Conservation (phyloP, 805 yeast genomes). For the Metahyphopichia silvanorum region DNA sequence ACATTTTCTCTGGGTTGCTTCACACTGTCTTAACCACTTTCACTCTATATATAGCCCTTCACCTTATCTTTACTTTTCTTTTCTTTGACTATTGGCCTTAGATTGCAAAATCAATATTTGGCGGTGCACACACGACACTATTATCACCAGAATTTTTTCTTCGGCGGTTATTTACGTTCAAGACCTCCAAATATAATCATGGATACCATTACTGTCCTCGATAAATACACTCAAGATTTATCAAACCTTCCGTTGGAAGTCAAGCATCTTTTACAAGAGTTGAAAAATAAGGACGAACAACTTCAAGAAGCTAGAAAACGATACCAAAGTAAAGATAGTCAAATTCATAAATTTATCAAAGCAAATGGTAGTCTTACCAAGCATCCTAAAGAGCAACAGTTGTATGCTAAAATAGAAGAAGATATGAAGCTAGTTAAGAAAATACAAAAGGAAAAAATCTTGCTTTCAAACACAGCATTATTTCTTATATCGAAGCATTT, state of each 20-base stretch:
- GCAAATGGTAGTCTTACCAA: slow-evolving; percentile 78
- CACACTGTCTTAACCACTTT: too few species aligned
- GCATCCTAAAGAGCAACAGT: slow-evolving; percentile 74
- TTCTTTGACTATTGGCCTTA: too few species aligned
- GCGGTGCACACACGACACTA: too few species aligned
- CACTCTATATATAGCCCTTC: too few species aligned
- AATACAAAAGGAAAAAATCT: slow-evolving; percentile 74
- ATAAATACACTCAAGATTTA: slow-evolving; percentile 54
- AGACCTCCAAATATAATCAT: slow-evolving; percentile 37
- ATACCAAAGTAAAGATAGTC: slow-evolving; percentile 69
- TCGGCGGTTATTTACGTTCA: background rate
- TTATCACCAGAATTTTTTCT: too few species aligned
- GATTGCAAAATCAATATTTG: too few species aligned
- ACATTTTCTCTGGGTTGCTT: too few species aligned
- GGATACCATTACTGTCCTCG: slow-evolving; percentile 82
- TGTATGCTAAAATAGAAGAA: slow-evolving; percentile 63
- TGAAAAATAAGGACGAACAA: slow-evolving; percentile 64
- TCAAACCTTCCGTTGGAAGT: slow-evolving; percentile 88
- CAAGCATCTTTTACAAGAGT: slow-evolving; percentile 74
- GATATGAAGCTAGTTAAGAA: slow-evolving; percentile 58
- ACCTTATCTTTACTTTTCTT: too few species aligned
- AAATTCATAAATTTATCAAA: slow-evolving; percentile 76
- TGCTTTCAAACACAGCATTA: slow-evolving; percentile 79
- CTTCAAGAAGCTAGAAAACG: slow-evolving; percentile 64
- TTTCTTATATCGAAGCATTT: slow-evolving; percentile 75